phyloP scores from a whole-genome alignment of 177 flowering plant species.

The Tripterygium wilfordii region DNA sequence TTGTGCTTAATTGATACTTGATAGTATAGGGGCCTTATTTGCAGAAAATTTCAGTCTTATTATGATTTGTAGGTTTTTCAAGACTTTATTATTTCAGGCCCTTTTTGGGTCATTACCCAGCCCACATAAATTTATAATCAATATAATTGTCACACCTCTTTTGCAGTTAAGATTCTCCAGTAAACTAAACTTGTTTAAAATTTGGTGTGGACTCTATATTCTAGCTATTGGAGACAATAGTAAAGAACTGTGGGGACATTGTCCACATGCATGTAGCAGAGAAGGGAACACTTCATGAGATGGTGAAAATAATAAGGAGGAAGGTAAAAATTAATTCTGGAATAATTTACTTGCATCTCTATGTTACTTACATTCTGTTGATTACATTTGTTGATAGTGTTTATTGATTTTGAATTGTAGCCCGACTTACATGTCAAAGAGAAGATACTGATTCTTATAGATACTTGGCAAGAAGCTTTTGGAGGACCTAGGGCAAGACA shows the following conservation, averaged over 20 bases:
- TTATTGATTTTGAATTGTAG: slow-evolving; percentile 34
- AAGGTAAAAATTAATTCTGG: slow-evolving; percentile 48
- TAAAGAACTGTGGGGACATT: slow-evolving; percentile 94
- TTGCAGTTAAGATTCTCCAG: no score
- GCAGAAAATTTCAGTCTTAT: no score
- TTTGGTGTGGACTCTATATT: slow-evolving; percentile 12
- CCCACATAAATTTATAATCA: no score
- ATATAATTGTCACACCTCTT: no score
- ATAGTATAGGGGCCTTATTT: no score
- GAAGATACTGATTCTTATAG: slow-evolving; percentile 83
- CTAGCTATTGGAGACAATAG: slow-evolving; percentile 83
- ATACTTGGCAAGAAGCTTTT: slow-evolving; percentile 99
- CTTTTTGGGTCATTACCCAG: no score
- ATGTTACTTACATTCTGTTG: background rate
- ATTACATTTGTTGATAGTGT: slow-evolving; percentile 2
- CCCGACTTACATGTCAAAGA: slow-evolving; percentile 90
- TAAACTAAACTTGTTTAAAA: slow-evolving; percentile 6
- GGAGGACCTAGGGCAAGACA: slow-evolving; percentile 97
- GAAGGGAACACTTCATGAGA: slow-evolving; percentile 81
- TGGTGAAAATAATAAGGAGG: slow-evolving; percentile 88
- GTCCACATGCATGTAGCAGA: slow-evolving; percentile 99
- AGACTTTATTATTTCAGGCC: no score
- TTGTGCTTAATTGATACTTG: no score
- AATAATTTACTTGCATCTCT: background rate
- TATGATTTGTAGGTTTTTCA: no score